A percentile compares a stretch with the other conserved stretches of the same genome.
Evolutionary conservation across 2,329 filamentous ascomycete species (phyloP).

Genomic region (Talaromyces sp.): DNA sequence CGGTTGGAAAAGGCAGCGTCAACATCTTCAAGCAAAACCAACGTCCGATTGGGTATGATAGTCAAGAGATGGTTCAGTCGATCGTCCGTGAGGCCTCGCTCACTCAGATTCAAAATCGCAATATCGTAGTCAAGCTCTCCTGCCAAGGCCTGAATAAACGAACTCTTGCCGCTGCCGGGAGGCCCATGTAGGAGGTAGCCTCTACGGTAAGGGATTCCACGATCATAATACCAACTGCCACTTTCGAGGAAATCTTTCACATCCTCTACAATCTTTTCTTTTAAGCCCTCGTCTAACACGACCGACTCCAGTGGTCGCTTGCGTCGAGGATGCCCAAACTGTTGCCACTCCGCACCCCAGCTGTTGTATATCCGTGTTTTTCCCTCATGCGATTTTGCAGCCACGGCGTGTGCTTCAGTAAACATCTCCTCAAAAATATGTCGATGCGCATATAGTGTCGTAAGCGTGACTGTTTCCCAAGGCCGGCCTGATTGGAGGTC

Average conservation of each 20-base stretch:
- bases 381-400: slow-evolving; percentile 76
- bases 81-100: slow-evolving; percentile 85
- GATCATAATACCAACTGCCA: slow-evolving; percentile 84
- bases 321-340: slow-evolving; percentile 76
- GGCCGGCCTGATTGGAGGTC: slow-evolving; percentile 79
- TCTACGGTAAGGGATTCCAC: slow-evolving; percentile 88
- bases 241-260: slow-evolving; percentile 76
- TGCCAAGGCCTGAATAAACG: slow-evolving; percentile 91
- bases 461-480: slow-evolving; percentile 90
- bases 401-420: slow-evolving; percentile 76
- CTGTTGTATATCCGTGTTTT: slow-evolving; percentile 91
- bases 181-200: slow-evolving; percentile 88
- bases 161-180: slow-evolving; percentile 88
- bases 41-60: slow-evolving; percentile 75
- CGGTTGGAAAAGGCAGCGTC: slow-evolving; percentile 87
- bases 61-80: slow-evolving; percentile 80
- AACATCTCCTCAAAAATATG: slow-evolving; percentile 90
- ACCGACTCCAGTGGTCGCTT: slow-evolving; percentile 88
- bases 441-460: slow-evolving; percentile 83
- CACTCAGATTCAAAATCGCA: slow-evolving; percentile 85
- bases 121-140: slow-evolving; percentile 91
- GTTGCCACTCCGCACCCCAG: slow-evolving; percentile 77
- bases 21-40: slow-evolving; percentile 83
- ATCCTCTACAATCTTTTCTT: slow-evolving; percentile 74
- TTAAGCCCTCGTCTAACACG: slow-evolving; percentile 76